These are phyloP conservation scores for Tubosaeta brunneosetosa DNA, from an alignment of 768 basidiomycete genomes.

Conservation along the genomic window DNA sequence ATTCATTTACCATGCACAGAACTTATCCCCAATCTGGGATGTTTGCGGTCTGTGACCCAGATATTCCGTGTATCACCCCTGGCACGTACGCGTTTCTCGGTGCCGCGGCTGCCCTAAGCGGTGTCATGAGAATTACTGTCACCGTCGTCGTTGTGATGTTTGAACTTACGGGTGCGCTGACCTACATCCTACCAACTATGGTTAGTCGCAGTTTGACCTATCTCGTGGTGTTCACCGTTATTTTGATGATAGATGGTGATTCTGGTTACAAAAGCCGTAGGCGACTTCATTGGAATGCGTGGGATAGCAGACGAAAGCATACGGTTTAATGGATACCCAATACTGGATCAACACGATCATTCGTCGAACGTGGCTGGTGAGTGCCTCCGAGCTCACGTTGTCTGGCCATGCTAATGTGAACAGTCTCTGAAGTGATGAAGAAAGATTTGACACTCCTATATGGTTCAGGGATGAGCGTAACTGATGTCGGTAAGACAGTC, in stretches of 20 bases:
- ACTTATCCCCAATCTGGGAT: constrained; percentile 80
- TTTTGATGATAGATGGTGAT: constrained; percentile 72
- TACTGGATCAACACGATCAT: constrained; percentile 93
- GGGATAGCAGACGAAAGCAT: constrained; percentile 99
- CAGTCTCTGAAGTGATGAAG: constrained; percentile 86
- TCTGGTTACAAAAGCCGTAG: constrained; percentile 94
- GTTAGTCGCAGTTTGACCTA: constrained; percentile 39
- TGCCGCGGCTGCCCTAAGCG: constrained; percentile 92
- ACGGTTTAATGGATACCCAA: constrained; percentile 94
- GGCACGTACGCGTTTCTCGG: constrained; percentile 98
- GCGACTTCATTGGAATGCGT: constrained; percentile 86
- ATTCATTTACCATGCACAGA: constrained; percentile 34
- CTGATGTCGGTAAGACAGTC: constrained; percentile 65
- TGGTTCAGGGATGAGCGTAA: constrained; percentile 70
- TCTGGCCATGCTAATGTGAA: constrained; percentile 1
- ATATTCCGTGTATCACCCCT: constrained; percentile 95
- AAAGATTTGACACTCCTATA: constrained; percentile 69
- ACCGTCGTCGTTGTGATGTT: constrained; percentile 99
- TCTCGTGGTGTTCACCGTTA: constrained; percentile 6
- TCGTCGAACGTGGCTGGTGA: constrained; percentile 86
- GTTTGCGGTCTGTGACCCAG: constrained; percentile 86
- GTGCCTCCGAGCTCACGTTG: constrained; percentile 19
- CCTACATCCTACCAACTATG: constrained; percentile 97
- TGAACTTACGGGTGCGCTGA: constrained; percentile 93
- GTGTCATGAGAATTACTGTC: constrained; percentile 95